Base-by-base conservation (phyloP, 1,284 basidiomycete genomes). In the Fomitopsis betulina region DNA sequence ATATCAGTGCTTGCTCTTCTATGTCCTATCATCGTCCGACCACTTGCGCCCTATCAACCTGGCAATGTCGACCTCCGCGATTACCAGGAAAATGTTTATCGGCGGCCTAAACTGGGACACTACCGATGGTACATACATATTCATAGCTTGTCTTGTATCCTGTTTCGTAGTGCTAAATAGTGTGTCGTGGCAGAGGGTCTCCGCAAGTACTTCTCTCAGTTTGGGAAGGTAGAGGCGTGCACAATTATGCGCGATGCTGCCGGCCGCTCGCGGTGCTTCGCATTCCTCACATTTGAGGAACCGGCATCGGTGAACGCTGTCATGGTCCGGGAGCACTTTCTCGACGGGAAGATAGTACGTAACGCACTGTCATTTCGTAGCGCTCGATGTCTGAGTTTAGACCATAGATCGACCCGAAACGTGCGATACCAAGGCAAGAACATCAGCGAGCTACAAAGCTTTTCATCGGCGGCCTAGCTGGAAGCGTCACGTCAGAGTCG, bases 71-170 rank as follows among this genome's bases (percentile, higher is more conserved):
- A 58, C 60, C 63, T 60, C 21, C 37, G 47, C 54, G 57, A 57
- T 63, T 25, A 68, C 76, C 86, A 97, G 96, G 77, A 98, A 98
- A 85, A 94, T 98, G 89, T 98, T 98, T 79, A 91, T 98, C 73
- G 95, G 95, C 68, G 95, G 95, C 72, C 83, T 98, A 65, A 96
- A 94, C 79, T 98, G 95, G 95, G 94, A 97, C 76, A 98, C 95
- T 68, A 94, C 92, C 77, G 96, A 98, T 82, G 94, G 94, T 87
- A 84, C 73, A 70, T 71, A 79, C 69, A 70, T 70, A 74, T 68
- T 67, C 70, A 68, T 60, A 65, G 54, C 50, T 55, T 53, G 58
- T 58, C 42, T 52, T 33, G 45, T 47, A 60, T 57, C 37, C 35
- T 54, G 50, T 47, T 43, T 43, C 35, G 65, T 68, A 67, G 68